Conservation (phyloP, 306 rosid species). For the Trifolium repens region DNA sequence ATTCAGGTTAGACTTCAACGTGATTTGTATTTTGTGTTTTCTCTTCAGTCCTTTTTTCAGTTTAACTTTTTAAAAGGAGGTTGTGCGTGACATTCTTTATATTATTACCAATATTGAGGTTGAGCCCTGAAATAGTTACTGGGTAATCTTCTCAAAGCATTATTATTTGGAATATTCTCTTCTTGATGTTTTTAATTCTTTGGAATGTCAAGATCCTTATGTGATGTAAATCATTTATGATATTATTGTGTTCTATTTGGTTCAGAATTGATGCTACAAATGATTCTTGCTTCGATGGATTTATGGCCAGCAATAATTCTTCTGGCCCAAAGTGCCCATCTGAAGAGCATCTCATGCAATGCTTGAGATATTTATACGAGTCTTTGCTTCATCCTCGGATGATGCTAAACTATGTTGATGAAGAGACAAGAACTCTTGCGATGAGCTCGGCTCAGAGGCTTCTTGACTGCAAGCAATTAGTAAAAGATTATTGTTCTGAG, state of each 20-base stretch:
- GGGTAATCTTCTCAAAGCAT: slow-evolving; percentile 27
- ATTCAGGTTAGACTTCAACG: slow-evolving; percentile 67
- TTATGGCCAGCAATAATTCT: slow-evolving; percentile 44
- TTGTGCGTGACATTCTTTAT: slow-evolving; percentile 17
- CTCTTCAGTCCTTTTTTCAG: background rate
- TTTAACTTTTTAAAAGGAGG: slow-evolving; percentile 6
- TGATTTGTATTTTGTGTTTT: slow-evolving; percentile 11
- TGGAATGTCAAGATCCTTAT: slow-evolving; percentile 22
- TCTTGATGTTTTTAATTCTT: slow-evolving; percentile 5
- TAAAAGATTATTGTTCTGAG: slow-evolving; percentile 70
- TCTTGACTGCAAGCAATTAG: slow-evolving; percentile 96
- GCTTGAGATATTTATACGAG: slow-evolving; percentile 74
- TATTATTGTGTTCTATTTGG: slow-evolving; percentile 27
- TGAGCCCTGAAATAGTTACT: slow-evolving; percentile 16
- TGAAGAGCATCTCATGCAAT: slow-evolving; percentile 67
- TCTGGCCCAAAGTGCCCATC: slow-evolving; percentile 57
- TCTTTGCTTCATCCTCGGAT: slow-evolving; percentile 79
- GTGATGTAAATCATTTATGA: slow-evolving; percentile 7
- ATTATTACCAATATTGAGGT: background rate
- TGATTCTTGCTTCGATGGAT: slow-evolving; percentile 39
- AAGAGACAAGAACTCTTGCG: slow-evolving; percentile 61
- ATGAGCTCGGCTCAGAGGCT: slow-evolving; percentile 74
- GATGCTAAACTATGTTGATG: slow-evolving; percentile 58
- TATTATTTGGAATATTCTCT: slow-evolving; percentile 33
- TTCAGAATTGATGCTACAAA: slow-evolving; percentile 67